A percentile compares a stretch with the other conserved stretches of the same genome.
Evolutionary conservation across 352 stramenopile genomes (phyloP).

Genomic region (Pilasporangium apinafurcum): DNA sequence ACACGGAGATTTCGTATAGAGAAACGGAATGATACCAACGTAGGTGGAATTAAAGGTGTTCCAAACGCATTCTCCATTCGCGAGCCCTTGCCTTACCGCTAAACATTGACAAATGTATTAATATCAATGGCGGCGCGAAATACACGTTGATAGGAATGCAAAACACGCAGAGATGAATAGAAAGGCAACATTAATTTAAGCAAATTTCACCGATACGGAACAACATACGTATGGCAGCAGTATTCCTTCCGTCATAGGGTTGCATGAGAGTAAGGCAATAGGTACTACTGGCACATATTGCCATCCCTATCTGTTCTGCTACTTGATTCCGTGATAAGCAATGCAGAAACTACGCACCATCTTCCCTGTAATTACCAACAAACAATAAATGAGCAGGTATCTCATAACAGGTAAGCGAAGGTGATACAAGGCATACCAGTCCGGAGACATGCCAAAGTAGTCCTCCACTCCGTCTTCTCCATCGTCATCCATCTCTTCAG

Average conservation of each 20-base stretch:
- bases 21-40: slow-evolving; percentile 17
- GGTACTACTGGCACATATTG: slow-evolving; percentile 4
- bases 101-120: too few species aligned
- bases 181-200: neutral
- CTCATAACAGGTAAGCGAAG: neutral
- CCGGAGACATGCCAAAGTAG: slow-evolving; percentile 82
- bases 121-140: too few species aligned
- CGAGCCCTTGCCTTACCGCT: slow-evolving; percentile 53
- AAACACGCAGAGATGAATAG: neutral
- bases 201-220: neutral
- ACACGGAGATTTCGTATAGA: slow-evolving; percentile 44
- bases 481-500: slow-evolving; percentile 62
- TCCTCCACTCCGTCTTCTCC: slow-evolving; percentile 72
- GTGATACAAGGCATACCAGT: slow-evolving; percentile 44
- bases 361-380: slow-evolving; percentile 26
- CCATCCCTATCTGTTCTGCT: neutral
- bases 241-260: too few species aligned
- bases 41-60: slow-evolving; percentile 35
- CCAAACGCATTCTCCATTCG: slow-evolving; percentile 31
- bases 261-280: slow-evolving; percentile 11
- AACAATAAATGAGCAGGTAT: neutral
- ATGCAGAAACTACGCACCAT: slow-evolving; percentile 32
- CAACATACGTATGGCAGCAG: too few species aligned
- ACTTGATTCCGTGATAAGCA: too few species aligned
- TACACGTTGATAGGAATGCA: too few species aligned